These are phyloP conservation scores for Wolfiporia cocos DNA, from an alignment of 1,284 basidiomycete species.

Conservation along the genomic window DNA sequence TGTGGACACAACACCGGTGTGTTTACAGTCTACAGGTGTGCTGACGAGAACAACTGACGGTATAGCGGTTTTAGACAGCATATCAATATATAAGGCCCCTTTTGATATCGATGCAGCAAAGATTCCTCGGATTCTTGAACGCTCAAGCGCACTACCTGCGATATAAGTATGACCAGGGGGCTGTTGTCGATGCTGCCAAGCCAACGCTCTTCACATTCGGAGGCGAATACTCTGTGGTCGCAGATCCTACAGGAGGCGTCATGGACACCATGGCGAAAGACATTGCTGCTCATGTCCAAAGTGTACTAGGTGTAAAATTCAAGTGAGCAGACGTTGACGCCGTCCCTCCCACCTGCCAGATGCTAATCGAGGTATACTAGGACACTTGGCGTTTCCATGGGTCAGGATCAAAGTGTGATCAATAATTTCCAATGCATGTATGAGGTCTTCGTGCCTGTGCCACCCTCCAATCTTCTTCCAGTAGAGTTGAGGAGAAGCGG, in stretches of 20 bases:
- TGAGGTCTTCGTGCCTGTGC: too few species aligned
- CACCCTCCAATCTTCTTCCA: too few species aligned
- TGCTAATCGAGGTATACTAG: slow-evolving; percentile 3
- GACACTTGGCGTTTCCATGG: slow-evolving; percentile 7
- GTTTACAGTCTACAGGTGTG: neutral
- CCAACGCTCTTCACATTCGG: slow-evolving; percentile 39
- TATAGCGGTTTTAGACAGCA: slow-evolving; percentile 22
- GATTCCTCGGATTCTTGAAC: slow-evolving; percentile 33
- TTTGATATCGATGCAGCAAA: slow-evolving; percentile 30
- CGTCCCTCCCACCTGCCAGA: too few species aligned
- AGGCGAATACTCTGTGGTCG: slow-evolving; percentile 49
- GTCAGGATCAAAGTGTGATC: slow-evolving; percentile 26
- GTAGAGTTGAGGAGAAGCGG: too few species aligned
- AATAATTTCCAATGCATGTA: slow-evolving; percentile 34
- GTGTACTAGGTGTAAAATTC: slow-evolving; percentile 31
- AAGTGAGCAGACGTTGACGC: slow-evolving; percentile 25
- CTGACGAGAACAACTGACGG: neutral
- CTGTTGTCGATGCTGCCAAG: neutral
- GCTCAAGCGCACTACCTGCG: slow-evolving; percentile 35
- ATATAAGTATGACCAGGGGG: slow-evolving; percentile 18
- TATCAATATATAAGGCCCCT: slow-evolving; percentile 33
- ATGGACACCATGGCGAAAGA: slow-evolving; percentile 27
- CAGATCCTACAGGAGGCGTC: slow-evolving; percentile 31
- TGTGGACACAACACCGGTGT: slow-evolving; percentile 1
- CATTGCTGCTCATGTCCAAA: slow-evolving; percentile 32